phyloP scores from a whole-genome alignment of 2,329 filamentous ascomycete species.

The Stylonectria norvegica region DNA sequence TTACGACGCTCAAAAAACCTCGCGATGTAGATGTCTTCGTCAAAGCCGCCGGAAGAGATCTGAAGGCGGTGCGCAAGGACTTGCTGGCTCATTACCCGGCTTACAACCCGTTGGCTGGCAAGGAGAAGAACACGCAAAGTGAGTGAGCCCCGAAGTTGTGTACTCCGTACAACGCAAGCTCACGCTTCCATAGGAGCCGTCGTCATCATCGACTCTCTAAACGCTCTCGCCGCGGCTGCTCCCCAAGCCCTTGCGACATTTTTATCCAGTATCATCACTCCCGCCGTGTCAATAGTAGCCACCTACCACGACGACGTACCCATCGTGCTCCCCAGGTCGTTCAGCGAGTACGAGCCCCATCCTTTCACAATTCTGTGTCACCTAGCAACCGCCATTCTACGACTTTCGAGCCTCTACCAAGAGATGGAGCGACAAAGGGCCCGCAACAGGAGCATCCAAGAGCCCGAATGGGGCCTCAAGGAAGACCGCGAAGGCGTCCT shows the following conservation, averaged over 20 bases:
- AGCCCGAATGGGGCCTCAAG: slow-evolving; percentile 74
- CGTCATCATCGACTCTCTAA: slow-evolving; percentile 76
- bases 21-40: slow-evolving; percentile 66
- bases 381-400: slow-evolving; percentile 83
- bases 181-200: slow-evolving; percentile 56
- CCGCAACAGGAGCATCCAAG: slow-evolving; percentile 67
- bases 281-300: slow-evolving; percentile 68
- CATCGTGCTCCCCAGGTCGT: slow-evolving; percentile 41
- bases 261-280: slow-evolving; percentile 65
- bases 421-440: slow-evolving; percentile 72
- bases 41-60: slow-evolving; percentile 56
- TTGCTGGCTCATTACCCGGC: slow-evolving; percentile 51
- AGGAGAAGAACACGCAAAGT: slow-evolving; percentile 42
- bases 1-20: slow-evolving; percentile 66
- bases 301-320: slow-evolving; percentile 83
- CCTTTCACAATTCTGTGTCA: slow-evolving; percentile 73
- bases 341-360: slow-evolving; percentile 59
- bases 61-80: slow-evolving; percentile 56
- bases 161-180: slow-evolving; percentile 9
- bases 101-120: slow-evolving; percentile 35
- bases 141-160: slow-evolving; percentile 22
- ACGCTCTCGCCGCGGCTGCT: slow-evolving; percentile 56
- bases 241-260: slow-evolving; percentile 62
- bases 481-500: slow-evolving; percentile 78
- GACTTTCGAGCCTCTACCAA: slow-evolving; percentile 69